Evolutionary conservation across 2,329 filamentous ascomycete genomes (phyloP).

Genomic region (Epichloe scottii): DNA sequence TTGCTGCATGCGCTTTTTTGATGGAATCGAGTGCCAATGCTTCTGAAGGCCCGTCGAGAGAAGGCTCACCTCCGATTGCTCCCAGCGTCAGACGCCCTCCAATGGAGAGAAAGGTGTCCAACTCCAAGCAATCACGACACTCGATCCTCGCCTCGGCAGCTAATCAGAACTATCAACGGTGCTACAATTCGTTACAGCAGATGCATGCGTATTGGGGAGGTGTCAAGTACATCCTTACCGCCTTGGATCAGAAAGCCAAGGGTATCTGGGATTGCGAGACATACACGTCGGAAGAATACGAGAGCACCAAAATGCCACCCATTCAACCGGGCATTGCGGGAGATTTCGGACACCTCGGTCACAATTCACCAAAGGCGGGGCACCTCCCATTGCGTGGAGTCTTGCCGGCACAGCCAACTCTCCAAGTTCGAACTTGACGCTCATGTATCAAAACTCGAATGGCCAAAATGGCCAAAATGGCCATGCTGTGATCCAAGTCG

Average conservation of each 20-base stretch:
- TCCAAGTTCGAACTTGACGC: slow-evolving; percentile 68
- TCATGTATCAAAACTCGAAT: slow-evolving; percentile 54
- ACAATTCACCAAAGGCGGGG: slow-evolving; percentile 32
- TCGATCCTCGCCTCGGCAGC: slow-evolving; percentile 68
- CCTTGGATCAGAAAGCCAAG: slow-evolving; percentile 76
- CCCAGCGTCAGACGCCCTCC: slow-evolving; percentile 6
- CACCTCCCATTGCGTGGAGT: slow-evolving; percentile 61
- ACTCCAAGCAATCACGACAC: slow-evolving; percentile 46
- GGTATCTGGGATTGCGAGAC: slow-evolving; percentile 70
- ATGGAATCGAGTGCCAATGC: slow-evolving; percentile 67
- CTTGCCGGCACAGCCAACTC: slow-evolving; percentile 82
- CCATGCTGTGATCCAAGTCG: background rate
- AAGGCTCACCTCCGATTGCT: slow-evolving; percentile 33
- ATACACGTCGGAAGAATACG: slow-evolving; percentile 61
- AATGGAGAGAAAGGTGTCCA: slow-evolving; percentile 8
- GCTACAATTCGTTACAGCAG: slow-evolving; percentile 71
- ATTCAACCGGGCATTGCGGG: slow-evolving; percentile 21
- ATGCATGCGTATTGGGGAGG: slow-evolving; percentile 80
- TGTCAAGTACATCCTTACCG: slow-evolving; percentile 74
- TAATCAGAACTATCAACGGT: slow-evolving; percentile 76
- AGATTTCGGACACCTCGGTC: slow-evolving; percentile 28
- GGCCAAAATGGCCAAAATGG: slow-evolving; percentile 1
- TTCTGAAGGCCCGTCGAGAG: slow-evolving; percentile 45
- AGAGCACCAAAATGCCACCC: slow-evolving; percentile 47
- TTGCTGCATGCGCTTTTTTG: slow-evolving; percentile 78